Evolutionary conservation across 352 stramenopile species (phyloP).

Genomic region (Phytophthora podocarpi): DNA sequence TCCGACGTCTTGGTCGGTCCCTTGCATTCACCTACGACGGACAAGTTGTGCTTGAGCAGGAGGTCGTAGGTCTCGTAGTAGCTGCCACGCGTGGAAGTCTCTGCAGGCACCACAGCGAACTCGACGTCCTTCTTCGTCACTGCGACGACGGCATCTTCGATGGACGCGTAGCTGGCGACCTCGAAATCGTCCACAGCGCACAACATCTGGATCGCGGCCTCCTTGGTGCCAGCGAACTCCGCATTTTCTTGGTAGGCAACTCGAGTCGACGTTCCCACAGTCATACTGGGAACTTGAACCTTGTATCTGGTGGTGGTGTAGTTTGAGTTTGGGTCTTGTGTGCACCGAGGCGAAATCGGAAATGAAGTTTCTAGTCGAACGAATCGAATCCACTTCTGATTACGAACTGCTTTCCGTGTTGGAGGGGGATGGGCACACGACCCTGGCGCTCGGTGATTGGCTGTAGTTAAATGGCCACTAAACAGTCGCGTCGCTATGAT

Average conservation of each 20-base stretch:
- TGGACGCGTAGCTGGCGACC: conserved; percentile 10
- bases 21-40: conserved; percentile 72
- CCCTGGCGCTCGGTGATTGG: background rate
- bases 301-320: too few relatives aligned
- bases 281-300: too few relatives aligned
- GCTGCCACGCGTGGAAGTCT: conserved; percentile 94
- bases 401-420: background rate
- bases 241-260: conserved; percentile 22
- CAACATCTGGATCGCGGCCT: conserved; percentile 18
- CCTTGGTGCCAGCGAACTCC: conserved; percentile 9
- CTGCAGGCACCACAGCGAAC: conserved; percentile 94
- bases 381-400: too few relatives aligned
- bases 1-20: conserved; percentile 6
- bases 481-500: background rate
- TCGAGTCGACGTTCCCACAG: conserved; percentile 9
- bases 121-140: conserved; percentile 85
- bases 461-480: background rate
- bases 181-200: conserved; percentile 14
- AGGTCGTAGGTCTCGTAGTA: conserved; percentile 97
- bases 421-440: background rate
- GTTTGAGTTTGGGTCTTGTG: too few relatives aligned
- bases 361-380: too few relatives aligned
- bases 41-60: conserved; percentile 68
- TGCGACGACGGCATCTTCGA: conserved; percentile 67
- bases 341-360: too few relatives aligned